Base-by-base conservation (phyloP, 139 green algal species). In the Chlamydomonas incerta region DNA sequence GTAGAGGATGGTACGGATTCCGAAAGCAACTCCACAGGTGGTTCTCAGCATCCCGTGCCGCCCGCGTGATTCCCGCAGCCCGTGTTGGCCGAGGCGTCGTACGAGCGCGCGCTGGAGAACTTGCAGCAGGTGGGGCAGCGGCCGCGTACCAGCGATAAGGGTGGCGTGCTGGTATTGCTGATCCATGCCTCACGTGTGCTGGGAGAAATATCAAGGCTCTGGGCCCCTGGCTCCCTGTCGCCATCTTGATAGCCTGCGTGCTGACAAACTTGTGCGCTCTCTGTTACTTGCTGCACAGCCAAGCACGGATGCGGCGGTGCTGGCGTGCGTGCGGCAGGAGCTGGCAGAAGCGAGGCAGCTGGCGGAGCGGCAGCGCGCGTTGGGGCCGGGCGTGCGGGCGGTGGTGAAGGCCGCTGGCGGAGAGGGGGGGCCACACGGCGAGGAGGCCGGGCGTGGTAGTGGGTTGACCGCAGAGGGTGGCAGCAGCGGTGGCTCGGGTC, bases 41-140 rank as follows among this genome's bases (percentile, higher is more conserved):
- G 10, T 8, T 3, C 62, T 17, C 28, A 13, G 26, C 29, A 6
- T 35, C 29, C 6, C 15, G 26, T 6, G 18, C n/a, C 63, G 3
- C 9, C 2, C 60, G 18, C 23, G 3, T 24, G 24, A 15, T 1
- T 21, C 17, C 29, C 46, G 15, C 66, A 85, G 79, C 79, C 79
- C 29, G 23, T 57, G 13, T n/a, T 85, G 21, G 79, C 79, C 21
- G 79, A 85, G 47, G 65, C 66, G 9, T 85, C 79, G 31, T 85
- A n/a, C 26, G n/a, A 85, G 13, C 23, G 31, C 31, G 79, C 79
- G 1, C 24, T 68, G 47, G 65, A 76, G 41, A 13, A 34, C 13
- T 5, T 66, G 60, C 26, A 82, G 75, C 60, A n/a, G 60, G 18
- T n/a, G 18, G 57, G 20, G 57, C 17, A 29, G 57, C 3, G 57